Conservation (phyloP, 179 eudicot genomes). For the Silene coronaria region DNA sequence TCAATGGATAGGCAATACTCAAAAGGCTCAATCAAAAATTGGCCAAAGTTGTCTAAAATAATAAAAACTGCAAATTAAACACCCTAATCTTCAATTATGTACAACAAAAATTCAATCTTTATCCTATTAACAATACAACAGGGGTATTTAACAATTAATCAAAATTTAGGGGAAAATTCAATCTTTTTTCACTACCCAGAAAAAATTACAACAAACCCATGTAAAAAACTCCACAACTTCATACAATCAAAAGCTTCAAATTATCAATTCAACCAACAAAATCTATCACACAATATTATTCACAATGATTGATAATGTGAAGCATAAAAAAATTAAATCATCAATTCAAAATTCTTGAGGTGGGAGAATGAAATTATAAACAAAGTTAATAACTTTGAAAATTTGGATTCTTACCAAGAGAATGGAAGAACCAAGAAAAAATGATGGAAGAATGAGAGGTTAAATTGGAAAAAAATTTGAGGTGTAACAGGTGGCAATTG, state of each 20-base stretch:
- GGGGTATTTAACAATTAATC: background rate
- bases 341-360: conserved; percentile 12
- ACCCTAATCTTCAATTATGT: conserved; percentile 19
- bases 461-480: conserved; percentile 22
- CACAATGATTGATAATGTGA: background rate
- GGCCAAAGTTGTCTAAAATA: conserved; percentile 15
- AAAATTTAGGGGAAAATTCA: conserved; percentile 12
- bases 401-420: conserved; percentile 35
- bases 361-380: conserved; percentile 13
- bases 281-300: background rate
- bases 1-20: conserved; percentile 15
- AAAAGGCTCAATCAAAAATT: conserved; percentile 14
- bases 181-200: conserved; percentile 14
- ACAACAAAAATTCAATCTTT: background rate
- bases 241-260: conserved; percentile 12
- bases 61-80: background rate
- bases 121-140: background rate
- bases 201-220: background rate
- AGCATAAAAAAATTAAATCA: background rate
- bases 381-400: background rate
- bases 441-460: conserved; percentile 24
- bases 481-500: conserved; percentile 23
- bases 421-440: conserved; percentile 38
- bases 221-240: conserved; percentile 18
- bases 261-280: background rate